Conservation (phyloP, 768 basidiomycete species). For the Boletus subparvulus region DNA sequence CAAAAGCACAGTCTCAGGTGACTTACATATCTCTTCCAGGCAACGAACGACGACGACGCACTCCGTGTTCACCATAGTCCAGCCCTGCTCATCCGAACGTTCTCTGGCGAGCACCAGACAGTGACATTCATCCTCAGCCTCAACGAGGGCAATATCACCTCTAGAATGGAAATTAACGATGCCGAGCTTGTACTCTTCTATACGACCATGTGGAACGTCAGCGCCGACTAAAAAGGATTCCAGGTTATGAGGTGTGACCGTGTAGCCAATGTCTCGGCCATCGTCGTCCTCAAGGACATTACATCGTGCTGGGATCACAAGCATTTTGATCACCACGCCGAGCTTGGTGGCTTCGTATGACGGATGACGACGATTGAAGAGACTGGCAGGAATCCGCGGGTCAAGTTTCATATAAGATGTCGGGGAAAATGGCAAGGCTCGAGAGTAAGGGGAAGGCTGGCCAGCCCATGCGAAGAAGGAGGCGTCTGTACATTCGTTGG, state of each 20-base stretch:
- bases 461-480: conserved; percentile 12
- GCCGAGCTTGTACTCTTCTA: conserved; percentile 7
- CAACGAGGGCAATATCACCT: background rate
- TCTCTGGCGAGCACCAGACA: conserved; percentile 5
- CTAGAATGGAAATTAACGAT: conserved; percentile 5
- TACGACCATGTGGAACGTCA: background rate
- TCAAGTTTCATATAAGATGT: conserved; percentile 6
- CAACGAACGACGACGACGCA: conserved; percentile 14
- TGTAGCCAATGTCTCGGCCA: conserved; percentile 10
- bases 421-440: conserved; percentile 8
- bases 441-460: conserved; percentile 5
- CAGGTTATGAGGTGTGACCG: background rate
- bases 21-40: conserved; percentile 1
- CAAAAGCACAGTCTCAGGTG: conserved; percentile 4
- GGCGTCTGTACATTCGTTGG: conserved; percentile 11
- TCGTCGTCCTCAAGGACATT: conserved; percentile 6
- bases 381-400: background rate
- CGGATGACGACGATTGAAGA: conserved; percentile 4
- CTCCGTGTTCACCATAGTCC: conserved; percentile 13
- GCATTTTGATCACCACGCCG: conserved; percentile 6
- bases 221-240: conserved; percentile 8
- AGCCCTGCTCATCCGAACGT: conserved; percentile 6
- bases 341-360: conserved; percentile 12
- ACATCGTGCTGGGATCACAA: conserved; percentile 9
- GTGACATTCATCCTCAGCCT: conserved; percentile 3